These are phyloP conservation scores for Mycena belliarum DNA, from an alignment of 768 basidiomycete species.

Conservation along the genomic window DNA sequence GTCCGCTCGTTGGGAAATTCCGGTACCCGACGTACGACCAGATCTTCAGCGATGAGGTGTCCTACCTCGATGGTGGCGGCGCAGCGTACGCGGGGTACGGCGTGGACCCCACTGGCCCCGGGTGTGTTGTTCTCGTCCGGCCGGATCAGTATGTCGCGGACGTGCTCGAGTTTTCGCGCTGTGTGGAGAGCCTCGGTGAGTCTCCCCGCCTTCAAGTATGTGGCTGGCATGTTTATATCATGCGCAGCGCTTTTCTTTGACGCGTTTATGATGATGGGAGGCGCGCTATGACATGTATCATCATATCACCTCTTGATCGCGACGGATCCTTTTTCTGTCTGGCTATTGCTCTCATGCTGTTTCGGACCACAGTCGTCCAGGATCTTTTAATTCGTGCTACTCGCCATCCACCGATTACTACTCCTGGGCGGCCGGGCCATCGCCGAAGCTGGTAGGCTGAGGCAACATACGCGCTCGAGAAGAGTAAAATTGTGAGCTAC, in stretches of 20 bases:
- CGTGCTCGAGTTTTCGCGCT: conserved; percentile 11
- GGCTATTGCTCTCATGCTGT: too few species aligned
- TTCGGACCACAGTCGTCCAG: too few species aligned
- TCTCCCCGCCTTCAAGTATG: background rate
- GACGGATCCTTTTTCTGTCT: too few species aligned
- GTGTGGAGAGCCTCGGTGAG: conserved; percentile 9
- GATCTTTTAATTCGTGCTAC: too few species aligned
- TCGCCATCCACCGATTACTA: too few species aligned
- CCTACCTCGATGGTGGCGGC: conserved; percentile 21
- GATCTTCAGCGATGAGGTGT: conserved; percentile 20
- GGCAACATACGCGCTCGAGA: too few species aligned
- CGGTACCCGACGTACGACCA: conserved; percentile 20
- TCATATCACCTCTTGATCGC: too few species aligned
- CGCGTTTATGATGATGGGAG: background rate
- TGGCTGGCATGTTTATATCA: too few species aligned
- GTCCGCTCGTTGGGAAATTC: conserved; percentile 10
- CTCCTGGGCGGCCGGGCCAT: too few species aligned
- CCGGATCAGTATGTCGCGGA: conserved; percentile 23
- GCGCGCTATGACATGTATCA: too few species aligned
- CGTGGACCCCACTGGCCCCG: conserved; percentile 9
- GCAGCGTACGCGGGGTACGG: conserved; percentile 19
- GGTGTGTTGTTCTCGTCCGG: conserved; percentile 19
- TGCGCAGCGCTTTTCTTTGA: conserved; percentile 7
- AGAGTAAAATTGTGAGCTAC: too few species aligned
- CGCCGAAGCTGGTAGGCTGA: too few species aligned